Evolutionary conservation across 768 basidiomycete species (phyloP).

Genomic region (Leccinum variicolor): DNA sequence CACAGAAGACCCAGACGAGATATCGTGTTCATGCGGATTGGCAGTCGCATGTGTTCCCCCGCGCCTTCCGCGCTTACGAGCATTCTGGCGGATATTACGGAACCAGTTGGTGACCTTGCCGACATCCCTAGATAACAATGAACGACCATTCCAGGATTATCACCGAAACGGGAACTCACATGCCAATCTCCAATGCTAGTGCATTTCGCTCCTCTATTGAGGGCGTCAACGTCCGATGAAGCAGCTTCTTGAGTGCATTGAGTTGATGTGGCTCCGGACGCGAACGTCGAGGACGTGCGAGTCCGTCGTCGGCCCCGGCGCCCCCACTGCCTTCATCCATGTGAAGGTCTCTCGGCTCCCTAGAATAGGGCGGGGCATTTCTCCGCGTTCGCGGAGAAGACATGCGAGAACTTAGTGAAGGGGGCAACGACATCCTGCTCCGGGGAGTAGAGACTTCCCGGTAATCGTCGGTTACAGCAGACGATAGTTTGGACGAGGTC

Average conservation of each 20-base stretch:
- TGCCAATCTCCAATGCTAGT: slow-evolving; percentile 73
- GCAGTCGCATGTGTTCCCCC: slow-evolving; percentile 35
- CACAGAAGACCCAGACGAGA: slow-evolving; percentile 52
- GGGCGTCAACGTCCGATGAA: slow-evolving; percentile 64
- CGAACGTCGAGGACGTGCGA: slow-evolving; percentile 61
- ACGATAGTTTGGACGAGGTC: slow-evolving; percentile 8
- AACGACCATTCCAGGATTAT: neutral
- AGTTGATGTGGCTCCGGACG: slow-evolving; percentile 80
- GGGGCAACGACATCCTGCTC: slow-evolving; percentile 32
- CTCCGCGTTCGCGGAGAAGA: slow-evolving; percentile 32
- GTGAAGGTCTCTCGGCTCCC: slow-evolving; percentile 26
- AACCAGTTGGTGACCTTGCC: slow-evolving; percentile 90
- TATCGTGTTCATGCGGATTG: slow-evolving; percentile 44
- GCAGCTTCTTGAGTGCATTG: slow-evolving; percentile 68
- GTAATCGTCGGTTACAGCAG: slow-evolving; percentile 15
- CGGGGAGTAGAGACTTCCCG: slow-evolving; percentile 19
- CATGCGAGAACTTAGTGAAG: slow-evolving; percentile 23
- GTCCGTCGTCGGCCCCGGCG: slow-evolving; percentile 28
- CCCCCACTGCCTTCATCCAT: slow-evolving; percentile 24
- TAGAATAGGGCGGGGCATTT: slow-evolving; percentile 24
- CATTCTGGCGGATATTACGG: slow-evolving; percentile 77
- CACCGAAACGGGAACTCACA: slow-evolving; percentile 41
- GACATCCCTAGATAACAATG: slow-evolving; percentile 53
- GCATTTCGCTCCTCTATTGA: slow-evolving; percentile 77
- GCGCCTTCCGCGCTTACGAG: slow-evolving; percentile 66